Conservation (phyloP, 305 asterid species). For the Fraxinus baroniana region DNA sequence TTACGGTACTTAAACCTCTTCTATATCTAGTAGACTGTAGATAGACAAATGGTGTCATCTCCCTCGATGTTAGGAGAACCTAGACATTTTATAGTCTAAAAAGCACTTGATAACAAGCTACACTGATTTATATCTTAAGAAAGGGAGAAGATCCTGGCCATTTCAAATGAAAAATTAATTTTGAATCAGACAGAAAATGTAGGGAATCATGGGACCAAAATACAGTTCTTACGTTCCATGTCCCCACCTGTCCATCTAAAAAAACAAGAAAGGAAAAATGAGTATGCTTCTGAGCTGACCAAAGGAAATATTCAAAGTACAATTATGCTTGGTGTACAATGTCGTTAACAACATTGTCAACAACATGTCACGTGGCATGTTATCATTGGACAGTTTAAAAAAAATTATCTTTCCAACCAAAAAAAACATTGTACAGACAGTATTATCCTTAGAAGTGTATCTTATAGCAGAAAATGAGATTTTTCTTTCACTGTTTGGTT, state of each 20-base stretch:
- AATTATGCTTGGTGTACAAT: no score
- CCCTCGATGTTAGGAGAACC: neutral
- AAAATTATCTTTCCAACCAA: no score
- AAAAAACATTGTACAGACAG: no score
- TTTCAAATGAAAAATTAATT: neutral
- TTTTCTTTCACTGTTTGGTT: neutral
- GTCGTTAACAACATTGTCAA: no score
- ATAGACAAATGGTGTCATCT: conserved; percentile 1
- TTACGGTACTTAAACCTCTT: neutral
- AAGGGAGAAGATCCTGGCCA: neutral
- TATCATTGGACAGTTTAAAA: no score
- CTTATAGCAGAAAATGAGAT: neutral
- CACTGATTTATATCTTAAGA: neutral
- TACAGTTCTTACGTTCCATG: neutral
- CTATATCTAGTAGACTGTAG: neutral
- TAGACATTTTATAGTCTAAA: neutral
- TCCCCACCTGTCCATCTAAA: neutral
- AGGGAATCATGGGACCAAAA: neutral
- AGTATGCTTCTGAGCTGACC: neutral
- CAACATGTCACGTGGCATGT: no score
- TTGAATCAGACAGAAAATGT: neutral
- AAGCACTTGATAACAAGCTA: neutral
- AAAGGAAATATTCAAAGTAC: neutral
- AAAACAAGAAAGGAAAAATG: neutral
- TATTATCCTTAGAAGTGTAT: neutral